A percentile compares a stretch with the other conserved stretches of the same genome.
Evolutionary conservation across 148 eudicot species (phyloP).

Genomic region (Camellia lanceoleosa): DNA sequence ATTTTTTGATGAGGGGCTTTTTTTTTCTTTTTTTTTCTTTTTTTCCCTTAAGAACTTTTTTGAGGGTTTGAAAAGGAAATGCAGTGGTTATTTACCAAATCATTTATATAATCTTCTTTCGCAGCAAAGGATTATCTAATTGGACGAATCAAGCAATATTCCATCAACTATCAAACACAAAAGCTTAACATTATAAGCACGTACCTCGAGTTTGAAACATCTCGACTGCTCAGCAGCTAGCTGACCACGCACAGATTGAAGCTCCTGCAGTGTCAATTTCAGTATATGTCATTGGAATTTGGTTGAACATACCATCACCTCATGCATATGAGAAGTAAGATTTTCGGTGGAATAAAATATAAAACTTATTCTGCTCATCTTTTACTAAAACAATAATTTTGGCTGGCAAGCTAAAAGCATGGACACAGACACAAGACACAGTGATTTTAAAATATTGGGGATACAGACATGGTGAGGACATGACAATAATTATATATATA

Average conservation of each 20-base stretch:
- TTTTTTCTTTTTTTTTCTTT: no score
- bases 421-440: no score
- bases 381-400: background rate
- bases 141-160: background rate
- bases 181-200: background rate
- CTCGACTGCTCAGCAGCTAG: constrained; percentile 98
- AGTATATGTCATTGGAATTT: background rate
- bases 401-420: no score
- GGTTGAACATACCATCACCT: background rate
- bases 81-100: background rate
- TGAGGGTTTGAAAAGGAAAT: no score
- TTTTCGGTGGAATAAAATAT: background rate
- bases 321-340: background rate
- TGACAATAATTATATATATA: no score
- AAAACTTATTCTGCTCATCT: background rate
- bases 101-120: background rate
- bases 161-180: background rate
- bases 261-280: constrained; percentile 64
- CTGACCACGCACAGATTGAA: constrained; percentile 92
- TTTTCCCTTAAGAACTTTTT: no score
- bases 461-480: no score
- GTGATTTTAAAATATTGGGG: no score
- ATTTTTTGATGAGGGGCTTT: no score
- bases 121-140: background rate
- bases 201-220: constrained; percentile 98